These are phyloP conservation scores for Trichocladium uniseriatum DNA, from an alignment of 495 filamentous ascomycete species.

Conservation along the genomic window DNA sequence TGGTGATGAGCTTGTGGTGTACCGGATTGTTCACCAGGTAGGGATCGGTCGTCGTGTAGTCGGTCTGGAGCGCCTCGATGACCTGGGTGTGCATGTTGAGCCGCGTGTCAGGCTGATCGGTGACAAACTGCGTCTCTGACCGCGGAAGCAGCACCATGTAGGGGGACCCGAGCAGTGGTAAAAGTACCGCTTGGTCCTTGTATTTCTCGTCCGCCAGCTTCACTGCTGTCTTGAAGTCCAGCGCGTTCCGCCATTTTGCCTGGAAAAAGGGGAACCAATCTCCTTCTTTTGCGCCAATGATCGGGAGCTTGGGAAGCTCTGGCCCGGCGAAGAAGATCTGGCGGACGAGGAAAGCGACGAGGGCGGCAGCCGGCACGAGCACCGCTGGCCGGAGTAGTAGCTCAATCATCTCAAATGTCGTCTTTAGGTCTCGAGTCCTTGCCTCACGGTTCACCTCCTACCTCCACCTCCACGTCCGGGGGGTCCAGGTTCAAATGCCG, in stretches of 20 bases:
- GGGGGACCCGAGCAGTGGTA: conserved; percentile 18
- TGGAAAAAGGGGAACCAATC: conserved; percentile 32
- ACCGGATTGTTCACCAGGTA: conserved; percentile 26
- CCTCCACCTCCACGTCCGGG: too few species aligned
- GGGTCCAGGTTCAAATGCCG: too few species aligned
- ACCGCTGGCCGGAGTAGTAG: conserved; percentile 19
- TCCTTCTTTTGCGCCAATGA: conserved; percentile 23
- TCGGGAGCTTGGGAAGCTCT: conserved; percentile 24
- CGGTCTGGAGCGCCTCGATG: conserved; percentile 27
- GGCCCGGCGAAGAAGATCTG: conserved; percentile 18
- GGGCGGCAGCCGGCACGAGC: conserved; percentile 16
- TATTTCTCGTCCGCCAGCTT: conserved; percentile 20
- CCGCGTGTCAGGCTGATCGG: conserved; percentile 37
- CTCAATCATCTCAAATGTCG: too few species aligned
- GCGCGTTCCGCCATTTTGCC: conserved; percentile 27
- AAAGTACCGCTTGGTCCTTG: conserved; percentile 19
- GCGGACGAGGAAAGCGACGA: conserved; percentile 21
- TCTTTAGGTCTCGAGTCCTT: too few species aligned
- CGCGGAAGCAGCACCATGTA: conserved; percentile 34
- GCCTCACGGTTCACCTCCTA: too few species aligned
- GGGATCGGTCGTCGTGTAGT: conserved; percentile 31
- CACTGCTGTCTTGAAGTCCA: conserved; percentile 25
- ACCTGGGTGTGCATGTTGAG: conserved; percentile 26
- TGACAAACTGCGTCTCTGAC: conserved; percentile 32
- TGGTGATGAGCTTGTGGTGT: conserved; percentile 27